A percentile compares a stretch with the other conserved stretches of the same genome.
Evolutionary conservation across 305 asterid genomes (phyloP).

Genomic region (Petunia hybrid): DNA sequence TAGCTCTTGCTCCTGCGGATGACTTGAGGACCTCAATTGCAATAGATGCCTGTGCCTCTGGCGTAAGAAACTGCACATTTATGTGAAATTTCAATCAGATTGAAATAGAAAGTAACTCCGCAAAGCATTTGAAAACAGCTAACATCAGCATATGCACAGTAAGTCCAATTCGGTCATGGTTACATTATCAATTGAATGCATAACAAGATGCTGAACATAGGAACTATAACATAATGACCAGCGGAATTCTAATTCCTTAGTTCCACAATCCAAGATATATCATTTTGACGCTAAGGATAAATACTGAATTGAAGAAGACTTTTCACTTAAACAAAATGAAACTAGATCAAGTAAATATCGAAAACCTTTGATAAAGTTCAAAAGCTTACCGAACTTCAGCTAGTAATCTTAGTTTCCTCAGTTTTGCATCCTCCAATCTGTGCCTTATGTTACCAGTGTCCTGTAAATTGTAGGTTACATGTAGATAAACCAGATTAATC

Average conservation of each 20-base stretch:
- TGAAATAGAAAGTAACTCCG: not conserved
- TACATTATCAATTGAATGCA: not conserved
- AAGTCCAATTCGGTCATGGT: not conserved
- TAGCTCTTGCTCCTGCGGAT: constrained; percentile 40
- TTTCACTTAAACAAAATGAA: not conserved
- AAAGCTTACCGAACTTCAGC: constrained; percentile 70
- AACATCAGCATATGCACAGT: not conserved
- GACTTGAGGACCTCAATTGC: constrained; percentile 44
- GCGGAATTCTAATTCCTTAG: not conserved
- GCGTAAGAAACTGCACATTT: constrained; percentile 61
- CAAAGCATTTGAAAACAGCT: not conserved
- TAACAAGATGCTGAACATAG: not conserved
- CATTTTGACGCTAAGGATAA: not conserved
- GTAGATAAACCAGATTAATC: constrained; percentile 14
- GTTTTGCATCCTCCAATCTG: constrained; percentile 64
- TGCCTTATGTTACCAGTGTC: constrained; percentile 56
- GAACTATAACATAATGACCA: not conserved
- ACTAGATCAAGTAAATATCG: constrained; percentile 12
- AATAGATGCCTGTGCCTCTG: constrained; percentile 53
- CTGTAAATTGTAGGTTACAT: constrained; percentile 44
- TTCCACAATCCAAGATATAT: not conserved
- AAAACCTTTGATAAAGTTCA: not conserved
- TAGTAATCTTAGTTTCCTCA: constrained; percentile 59
- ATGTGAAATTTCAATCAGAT: not conserved
- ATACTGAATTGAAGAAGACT: not conserved